phyloP scores from a whole-genome alignment of 345 rosid species.

The Zanthoxylum bungeanum region DNA sequence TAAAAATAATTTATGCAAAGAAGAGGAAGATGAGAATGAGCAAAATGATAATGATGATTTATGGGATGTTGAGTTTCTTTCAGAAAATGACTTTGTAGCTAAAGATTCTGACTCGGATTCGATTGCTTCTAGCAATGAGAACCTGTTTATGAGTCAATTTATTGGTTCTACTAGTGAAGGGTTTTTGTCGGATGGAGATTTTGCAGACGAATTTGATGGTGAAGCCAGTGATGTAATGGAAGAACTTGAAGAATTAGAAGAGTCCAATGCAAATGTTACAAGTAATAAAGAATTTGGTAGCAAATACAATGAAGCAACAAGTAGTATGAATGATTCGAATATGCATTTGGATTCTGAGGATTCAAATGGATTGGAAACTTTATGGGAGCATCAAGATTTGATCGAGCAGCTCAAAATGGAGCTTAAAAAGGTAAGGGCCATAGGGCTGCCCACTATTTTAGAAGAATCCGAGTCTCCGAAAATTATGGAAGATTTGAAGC shows the following conservation, averaged over 20 bases:
- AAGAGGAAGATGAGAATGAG: slow-evolving; percentile 7
- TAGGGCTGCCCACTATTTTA: slow-evolving; percentile 68
- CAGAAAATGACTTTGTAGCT: slow-evolving; percentile 41
- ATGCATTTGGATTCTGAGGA: slow-evolving; percentile 39
- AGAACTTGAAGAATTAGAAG: slow-evolving; percentile 28
- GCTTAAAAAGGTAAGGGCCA: slow-evolving; percentile 78
- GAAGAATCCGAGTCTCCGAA: slow-evolving; percentile 80
- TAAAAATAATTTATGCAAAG: neutral
- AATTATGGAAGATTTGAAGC: slow-evolving; percentile 79
- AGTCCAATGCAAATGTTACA: slow-evolving; percentile 19
- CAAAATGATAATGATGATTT: slow-evolving; percentile 15
- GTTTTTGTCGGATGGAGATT: slow-evolving; percentile 58
- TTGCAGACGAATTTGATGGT: slow-evolving; percentile 30
- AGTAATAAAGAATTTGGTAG: slow-evolving; percentile 11
- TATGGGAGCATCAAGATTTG: slow-evolving; percentile 95
- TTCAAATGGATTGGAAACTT: slow-evolving; percentile 47
- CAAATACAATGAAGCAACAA: slow-evolving; percentile 5
- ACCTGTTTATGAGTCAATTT: slow-evolving; percentile 32
- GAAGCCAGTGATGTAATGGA: slow-evolving; percentile 28
- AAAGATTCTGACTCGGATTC: slow-evolving; percentile 50
- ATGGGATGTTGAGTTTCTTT: slow-evolving; percentile 30
- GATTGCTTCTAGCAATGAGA: slow-evolving; percentile 49
- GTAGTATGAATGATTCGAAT: neutral
- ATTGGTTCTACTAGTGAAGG: slow-evolving; percentile 43
- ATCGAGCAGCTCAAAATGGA: slow-evolving; percentile 92